Evolutionary conservation across 768 basidiomycete genomes (phyloP).

Genomic region (Chiua virens): DNA sequence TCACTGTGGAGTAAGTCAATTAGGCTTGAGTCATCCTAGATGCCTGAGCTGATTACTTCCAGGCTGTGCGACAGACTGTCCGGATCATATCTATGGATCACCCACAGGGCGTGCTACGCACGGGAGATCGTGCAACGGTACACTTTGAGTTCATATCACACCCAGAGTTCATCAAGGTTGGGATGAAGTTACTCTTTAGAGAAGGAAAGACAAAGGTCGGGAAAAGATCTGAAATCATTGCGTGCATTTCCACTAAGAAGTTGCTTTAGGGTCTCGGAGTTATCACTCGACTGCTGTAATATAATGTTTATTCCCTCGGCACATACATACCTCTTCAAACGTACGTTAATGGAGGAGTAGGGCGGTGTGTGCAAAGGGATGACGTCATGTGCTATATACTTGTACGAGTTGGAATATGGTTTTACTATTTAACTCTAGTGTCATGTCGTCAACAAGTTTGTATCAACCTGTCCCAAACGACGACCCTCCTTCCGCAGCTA

Average conservation of each 20-base stretch:
- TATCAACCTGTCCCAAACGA: slow-evolving; percentile 21
- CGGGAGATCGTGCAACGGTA: slow-evolving; percentile 94
- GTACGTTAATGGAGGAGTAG: not conserved
- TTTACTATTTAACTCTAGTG: not conserved
- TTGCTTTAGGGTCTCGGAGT: slow-evolving; percentile 67
- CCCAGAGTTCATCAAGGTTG: slow-evolving; percentile 89
- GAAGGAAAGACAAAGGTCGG: slow-evolving; percentile 94
- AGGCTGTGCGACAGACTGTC: slow-evolving; percentile 92
- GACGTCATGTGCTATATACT: slow-evolving; percentile 16
- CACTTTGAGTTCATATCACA: slow-evolving; percentile 92
- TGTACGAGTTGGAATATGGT: slow-evolving; percentile 17
- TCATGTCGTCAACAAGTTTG: slow-evolving; percentile 21
- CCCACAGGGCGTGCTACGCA: slow-evolving; percentile 84
- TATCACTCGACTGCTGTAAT: slow-evolving; percentile 61
- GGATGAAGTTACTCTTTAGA: slow-evolving; percentile 90
- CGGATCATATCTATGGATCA: slow-evolving; percentile 90
- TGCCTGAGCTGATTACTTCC: slow-evolving; percentile 7
- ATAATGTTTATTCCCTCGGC: not conserved
- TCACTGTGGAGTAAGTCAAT: slow-evolving; percentile 76
- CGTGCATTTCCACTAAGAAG: slow-evolving; percentile 6
- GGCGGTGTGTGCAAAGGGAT: not conserved
- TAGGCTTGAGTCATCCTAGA: not conserved
- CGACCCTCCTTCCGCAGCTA: slow-evolving; percentile 11
- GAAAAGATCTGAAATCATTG: slow-evolving; percentile 2
- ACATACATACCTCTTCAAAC: not conserved